Base-by-base conservation (phyloP, 2,329 filamentous ascomycete genomes). In the Alternaria burnsii region DNA sequence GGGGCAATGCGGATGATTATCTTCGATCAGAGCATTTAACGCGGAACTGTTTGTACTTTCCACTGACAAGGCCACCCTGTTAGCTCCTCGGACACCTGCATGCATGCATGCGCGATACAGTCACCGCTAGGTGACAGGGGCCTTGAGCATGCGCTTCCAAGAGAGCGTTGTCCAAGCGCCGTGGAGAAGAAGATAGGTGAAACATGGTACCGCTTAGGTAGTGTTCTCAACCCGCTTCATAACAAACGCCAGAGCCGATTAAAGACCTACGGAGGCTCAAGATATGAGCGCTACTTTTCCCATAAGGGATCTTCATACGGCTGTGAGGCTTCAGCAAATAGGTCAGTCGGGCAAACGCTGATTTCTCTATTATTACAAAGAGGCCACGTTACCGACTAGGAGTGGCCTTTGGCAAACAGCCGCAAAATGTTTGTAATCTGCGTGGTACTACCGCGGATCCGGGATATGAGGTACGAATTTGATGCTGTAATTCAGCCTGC, bases 401-500 rank as follows among this genome's bases (percentile, higher is more conserved):
- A 26, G 28, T 20, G 24, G 5, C 10, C 41, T 50, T 40, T 18
- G 41, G 41, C 38, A 44, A 38, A 51, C 12, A 34, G 38, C 43
- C 34, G 44, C 38, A 47, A 56, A 42, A 52, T 66, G 65, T 59
- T 63, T 62, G 65, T 52, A 55, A 55, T 28, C 44, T 61, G 48
- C 55, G 57, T 48, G 18, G 66, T 67, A 40, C 30, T 28, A 68
- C 68, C 67, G 65, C 61, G 65, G 65, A 67, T 20, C 42, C 63
- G 66, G 66, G 59, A 66, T 24, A 47, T 38, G 56, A 51, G 41
- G 53, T 52, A 63, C 54, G 38, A 26, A 52, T 34, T 55, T 52
- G 41, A 44, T 56, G 30, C 12, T 51, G 32, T 52, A 40, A 34
- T 32, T 52, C 38, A 51, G 55, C 26, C 22, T 52, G 48, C 32